Conservation (phyloP, 1,284 basidiomycete species). For the Afroboletus lepidellus region DNA sequence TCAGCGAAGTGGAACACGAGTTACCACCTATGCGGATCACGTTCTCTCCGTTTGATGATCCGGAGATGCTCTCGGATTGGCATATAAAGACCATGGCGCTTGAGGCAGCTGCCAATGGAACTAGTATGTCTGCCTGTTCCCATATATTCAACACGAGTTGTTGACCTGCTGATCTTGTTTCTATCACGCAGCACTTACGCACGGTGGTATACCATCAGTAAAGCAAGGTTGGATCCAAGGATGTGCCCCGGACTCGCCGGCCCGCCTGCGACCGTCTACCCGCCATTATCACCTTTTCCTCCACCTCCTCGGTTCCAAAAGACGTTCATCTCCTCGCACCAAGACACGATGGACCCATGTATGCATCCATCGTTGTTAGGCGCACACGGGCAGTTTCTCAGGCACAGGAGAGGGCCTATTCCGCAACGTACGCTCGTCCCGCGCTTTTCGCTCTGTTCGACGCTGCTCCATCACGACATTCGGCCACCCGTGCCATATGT, state of each 20-base stretch:
- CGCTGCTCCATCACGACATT: conserved; percentile 60
- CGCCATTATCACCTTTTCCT: not conserved
- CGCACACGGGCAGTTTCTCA: conserved; percentile 59
- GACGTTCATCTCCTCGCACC: conserved; percentile 55
- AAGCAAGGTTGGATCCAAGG: conserved; percentile 23
- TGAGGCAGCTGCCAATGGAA: conserved; percentile 29
- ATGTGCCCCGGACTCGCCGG: conserved; percentile 26
- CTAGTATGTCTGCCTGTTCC: conserved; percentile 22
- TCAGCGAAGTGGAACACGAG: conserved; percentile 21
- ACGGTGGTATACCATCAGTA: conserved; percentile 22
- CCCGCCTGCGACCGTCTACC: conserved; percentile 12
- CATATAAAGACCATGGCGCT: conserved; percentile 23
- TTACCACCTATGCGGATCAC: conserved; percentile 33
- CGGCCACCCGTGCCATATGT: conserved; percentile 49
- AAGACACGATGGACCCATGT: conserved; percentile 61
- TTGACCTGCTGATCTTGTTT: not conserved
- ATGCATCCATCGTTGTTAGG: conserved; percentile 48
- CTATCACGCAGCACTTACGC: conserved; percentile 24
- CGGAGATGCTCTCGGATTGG: conserved; percentile 31
- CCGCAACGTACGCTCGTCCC: conserved; percentile 50
- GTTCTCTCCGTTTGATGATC: conserved; percentile 33
- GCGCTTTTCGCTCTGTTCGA: conserved; percentile 56
- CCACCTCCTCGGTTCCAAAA: conserved; percentile 27
- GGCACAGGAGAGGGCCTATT: conserved; percentile 47
- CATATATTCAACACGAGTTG: not conserved